phyloP scores from a whole-genome alignment of 768 basidiomycete genomes.

The Boletus fagicola region DNA sequence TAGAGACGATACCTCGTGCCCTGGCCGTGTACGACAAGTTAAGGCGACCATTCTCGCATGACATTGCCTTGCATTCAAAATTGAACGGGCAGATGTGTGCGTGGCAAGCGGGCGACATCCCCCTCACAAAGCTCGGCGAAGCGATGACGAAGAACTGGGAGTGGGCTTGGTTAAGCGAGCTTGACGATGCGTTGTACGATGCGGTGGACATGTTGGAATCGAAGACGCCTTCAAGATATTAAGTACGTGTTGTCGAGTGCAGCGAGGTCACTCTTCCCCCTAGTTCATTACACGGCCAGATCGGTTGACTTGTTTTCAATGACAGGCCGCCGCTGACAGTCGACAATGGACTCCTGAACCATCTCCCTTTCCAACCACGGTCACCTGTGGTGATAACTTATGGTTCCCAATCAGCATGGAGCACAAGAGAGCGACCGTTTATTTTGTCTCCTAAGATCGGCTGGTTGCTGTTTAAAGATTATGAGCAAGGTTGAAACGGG shows the following conservation, averaged over 20 bases:
- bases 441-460: neutral
- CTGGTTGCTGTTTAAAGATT: too few species aligned
- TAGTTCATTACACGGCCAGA: neutral
- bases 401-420: neutral
- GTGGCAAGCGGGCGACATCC: constrained; percentile 20
- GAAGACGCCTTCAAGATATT: neutral
- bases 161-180: constrained; percentile 41
- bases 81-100: constrained; percentile 13
- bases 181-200: constrained; percentile 23
- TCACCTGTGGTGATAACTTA: neutral
- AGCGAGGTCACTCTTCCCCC: neutral
- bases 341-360: neutral
- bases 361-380: too few species aligned
- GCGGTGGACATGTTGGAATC: constrained; percentile 17
- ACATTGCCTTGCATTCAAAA: constrained; percentile 32
- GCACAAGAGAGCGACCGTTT: neutral
- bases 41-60: constrained; percentile 44
- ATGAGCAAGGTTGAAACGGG: too few species aligned
- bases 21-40: constrained; percentile 49
- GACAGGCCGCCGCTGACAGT: neutral
- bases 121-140: constrained; percentile 40
- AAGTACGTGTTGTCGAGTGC: neutral
- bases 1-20: constrained; percentile 40
- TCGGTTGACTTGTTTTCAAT: too few species aligned
- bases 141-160: constrained; percentile 53